Percentiles rank a stretch among this genome's conserved stretches.
Evolutionary conservation across 2,329 filamentous ascomycete genomes (phyloP).

Genomic region (Aspergillus amoenus): DNA sequence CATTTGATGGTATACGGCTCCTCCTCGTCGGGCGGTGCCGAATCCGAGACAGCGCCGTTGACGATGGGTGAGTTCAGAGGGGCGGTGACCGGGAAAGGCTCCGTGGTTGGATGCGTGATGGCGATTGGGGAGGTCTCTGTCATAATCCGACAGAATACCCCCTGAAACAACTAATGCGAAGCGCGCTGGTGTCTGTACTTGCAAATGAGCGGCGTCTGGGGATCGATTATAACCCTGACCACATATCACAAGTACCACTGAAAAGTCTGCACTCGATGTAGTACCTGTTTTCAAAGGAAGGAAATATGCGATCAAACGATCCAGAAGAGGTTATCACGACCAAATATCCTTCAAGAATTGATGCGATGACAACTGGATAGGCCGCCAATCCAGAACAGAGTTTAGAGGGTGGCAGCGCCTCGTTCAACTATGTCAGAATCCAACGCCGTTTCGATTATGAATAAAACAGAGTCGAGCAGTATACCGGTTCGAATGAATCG

Average conservation of each 20-base stretch:
- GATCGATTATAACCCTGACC: slow-evolving; percentile 20
- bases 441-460: neutral
- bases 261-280: neutral
- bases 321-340: neutral
- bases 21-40: slow-evolving; percentile 43
- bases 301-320: neutral
- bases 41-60: slow-evolving; percentile 45
- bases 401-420: neutral
- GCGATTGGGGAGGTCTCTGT: slow-evolving; percentile 53
- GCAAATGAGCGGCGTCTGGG: slow-evolving; percentile 15
- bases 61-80: slow-evolving; percentile 42
- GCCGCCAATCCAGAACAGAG: neutral
- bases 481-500: neutral
- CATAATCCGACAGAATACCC: slow-evolving; percentile 54
- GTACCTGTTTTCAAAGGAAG: neutral
- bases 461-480: neutral
- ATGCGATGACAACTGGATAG: neutral
- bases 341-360: neutral
- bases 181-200: slow-evolving; percentile 23
- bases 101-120: slow-evolving; percentile 50
- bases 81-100: slow-evolving; percentile 48
- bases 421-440: neutral
- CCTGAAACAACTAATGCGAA: slow-evolving; percentile 38
- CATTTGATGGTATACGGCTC: slow-evolving; percentile 87
- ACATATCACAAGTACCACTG: slow-evolving; percentile 21